Conservation (phyloP, 208 protist species). For the Trypanosoma cruzi region DNA sequence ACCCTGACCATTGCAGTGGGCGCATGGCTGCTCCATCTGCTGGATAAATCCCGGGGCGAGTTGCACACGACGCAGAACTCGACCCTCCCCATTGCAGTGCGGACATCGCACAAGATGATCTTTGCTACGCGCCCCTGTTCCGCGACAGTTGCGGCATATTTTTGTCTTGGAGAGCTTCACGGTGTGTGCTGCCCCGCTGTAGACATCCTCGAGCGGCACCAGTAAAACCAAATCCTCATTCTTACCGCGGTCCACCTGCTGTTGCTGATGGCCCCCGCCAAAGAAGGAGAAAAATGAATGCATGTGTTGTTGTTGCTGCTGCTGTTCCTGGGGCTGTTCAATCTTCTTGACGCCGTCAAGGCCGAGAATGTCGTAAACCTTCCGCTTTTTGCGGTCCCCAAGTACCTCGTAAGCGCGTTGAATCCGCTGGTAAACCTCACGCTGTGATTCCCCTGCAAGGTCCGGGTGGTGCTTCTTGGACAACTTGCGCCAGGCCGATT, state of each 20-base stretch:
- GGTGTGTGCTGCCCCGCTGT: constrained; percentile 87
- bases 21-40: constrained; percentile 56
- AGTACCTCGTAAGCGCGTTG: constrained; percentile 83
- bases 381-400: constrained; percentile 57
- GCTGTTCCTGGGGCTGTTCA: constrained; percentile 37
- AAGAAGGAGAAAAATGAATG: constrained; percentile 42
- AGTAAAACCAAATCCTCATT: constrained; percentile 70
- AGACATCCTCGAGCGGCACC: constrained; percentile 93
- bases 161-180: constrained; percentile 82
- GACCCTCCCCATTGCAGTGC: constrained; percentile 42
- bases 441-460: constrained; percentile 39
- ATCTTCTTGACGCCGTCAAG: constrained; percentile 57
- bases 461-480: constrained; percentile 63
- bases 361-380: constrained; percentile 80
- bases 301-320: constrained; percentile 20
- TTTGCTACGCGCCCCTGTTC: constrained; percentile 39
- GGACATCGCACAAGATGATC: constrained; percentile 37
- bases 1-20: constrained; percentile 76
- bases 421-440: constrained; percentile 58
- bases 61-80: constrained; percentile 38
- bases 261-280: constrained; percentile 28
- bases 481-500: constrained; percentile 42
- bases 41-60: constrained; percentile 51
- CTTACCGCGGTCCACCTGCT: constrained; percentile 51
- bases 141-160: constrained; percentile 60